Base-by-base conservation (phyloP, 345 rosid species). In the Eucalyptus microcorys region DNA sequence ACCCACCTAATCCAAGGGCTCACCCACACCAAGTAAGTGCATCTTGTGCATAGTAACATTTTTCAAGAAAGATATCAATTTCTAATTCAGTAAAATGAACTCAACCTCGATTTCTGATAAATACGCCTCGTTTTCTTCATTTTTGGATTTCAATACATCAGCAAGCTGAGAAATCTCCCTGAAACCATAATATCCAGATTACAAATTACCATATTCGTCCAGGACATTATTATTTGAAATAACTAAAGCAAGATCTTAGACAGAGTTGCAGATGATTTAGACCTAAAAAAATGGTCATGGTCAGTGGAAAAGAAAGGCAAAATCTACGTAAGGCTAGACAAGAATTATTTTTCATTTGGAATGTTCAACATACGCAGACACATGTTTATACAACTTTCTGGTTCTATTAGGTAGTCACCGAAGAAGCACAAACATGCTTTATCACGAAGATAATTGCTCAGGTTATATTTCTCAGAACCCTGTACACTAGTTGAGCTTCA, bases 31-130 rank as follows among this genome's bases (percentile, higher is more conserved):
- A 21, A 37, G 47, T 76, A 26, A 43, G 21, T 76, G 84, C 47
- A 40, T 21, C 84, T 40, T 6, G 84, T 40, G 84, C 30, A 76
- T 76, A 21, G 30, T 40, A 76, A 37, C 27, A 76, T 37, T 76
- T 76, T 40, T 76, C 85, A 89, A 85, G 85, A 90, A 61, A 93
- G 64, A 50, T 32, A 79, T 91, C 66, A 30, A 32, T 90, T 85
- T 53, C 81, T 71, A 86, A 42, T 76, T 27, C 22, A 55, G 48
- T 48, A 85, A 89, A 55, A 47, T n/a, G 83, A 88, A 91, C 88
- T 95, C 87, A 89, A 96, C 99, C 99, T 97, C 98, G 86, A 97
- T 95, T 93, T 98, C 99, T 48, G 98, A 96, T 84, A 96, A 90
- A 93, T 94, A 98, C 42, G 98, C 96, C 90, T 95, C 99, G 89